phyloP scores from a whole-genome alignment of 2,329 filamentous ascomycete species.

The Penicillium decumbens region DNA sequence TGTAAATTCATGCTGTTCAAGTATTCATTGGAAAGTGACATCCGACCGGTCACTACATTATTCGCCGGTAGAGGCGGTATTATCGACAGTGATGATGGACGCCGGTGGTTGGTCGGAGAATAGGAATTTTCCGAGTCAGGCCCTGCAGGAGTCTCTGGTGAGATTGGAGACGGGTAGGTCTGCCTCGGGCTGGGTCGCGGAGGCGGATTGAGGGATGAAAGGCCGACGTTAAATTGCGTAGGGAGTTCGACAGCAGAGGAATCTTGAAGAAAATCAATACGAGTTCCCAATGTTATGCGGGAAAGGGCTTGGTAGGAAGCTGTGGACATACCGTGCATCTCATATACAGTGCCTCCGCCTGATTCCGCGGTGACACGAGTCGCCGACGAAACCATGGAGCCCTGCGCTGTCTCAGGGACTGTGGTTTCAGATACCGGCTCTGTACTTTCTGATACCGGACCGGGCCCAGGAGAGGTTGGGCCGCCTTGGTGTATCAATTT shows the following conservation, averaged over 20 bases:
- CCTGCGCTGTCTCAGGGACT: constrained; percentile 5
- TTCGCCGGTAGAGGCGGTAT: constrained; percentile 8
- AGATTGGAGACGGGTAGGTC: constrained; percentile 1
- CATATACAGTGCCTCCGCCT: constrained; percentile 11
- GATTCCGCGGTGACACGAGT: constrained; percentile 13
- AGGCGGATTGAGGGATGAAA: neutral
- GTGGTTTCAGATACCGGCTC: constrained; percentile 8
- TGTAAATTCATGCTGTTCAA: neutral
- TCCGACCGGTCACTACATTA: constrained; percentile 3
- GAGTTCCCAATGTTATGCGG: neutral
- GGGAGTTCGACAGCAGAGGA: constrained; percentile 14
- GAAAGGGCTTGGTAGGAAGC: neutral
- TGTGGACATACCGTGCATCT: constrained; percentile 11
- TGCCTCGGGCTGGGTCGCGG: neutral
- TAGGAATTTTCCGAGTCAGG: constrained; percentile 1
- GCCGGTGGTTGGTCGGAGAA: constrained; percentile 1
- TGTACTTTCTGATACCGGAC: constrained; percentile 8
- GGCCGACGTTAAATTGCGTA: constrained; percentile 2
- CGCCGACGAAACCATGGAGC: constrained; percentile 5
- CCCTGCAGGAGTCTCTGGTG: neutral
- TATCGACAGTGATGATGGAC: constrained; percentile 3
- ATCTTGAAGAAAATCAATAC: constrained; percentile 2
- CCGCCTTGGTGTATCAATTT: constrained; percentile 5
- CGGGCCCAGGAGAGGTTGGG: constrained; percentile 4
- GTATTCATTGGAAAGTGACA: constrained; percentile 5